Conservation (phyloP, 768 basidiomycete genomes). For the Gymnopilus junonius region DNA sequence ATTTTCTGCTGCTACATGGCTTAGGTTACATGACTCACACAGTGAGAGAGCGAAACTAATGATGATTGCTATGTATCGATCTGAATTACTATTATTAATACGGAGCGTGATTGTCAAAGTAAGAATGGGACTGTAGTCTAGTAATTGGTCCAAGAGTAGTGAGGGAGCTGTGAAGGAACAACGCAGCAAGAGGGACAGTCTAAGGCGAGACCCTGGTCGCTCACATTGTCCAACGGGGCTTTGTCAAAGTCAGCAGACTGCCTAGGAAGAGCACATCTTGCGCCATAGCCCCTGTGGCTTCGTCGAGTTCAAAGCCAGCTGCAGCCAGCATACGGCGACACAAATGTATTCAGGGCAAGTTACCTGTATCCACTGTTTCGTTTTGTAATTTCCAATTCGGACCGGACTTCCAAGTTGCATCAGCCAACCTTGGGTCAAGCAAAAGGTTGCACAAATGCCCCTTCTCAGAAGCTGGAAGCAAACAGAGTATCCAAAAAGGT, state of each 20-base stretch:
- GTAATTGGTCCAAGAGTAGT: not conserved
- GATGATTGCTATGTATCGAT: not conserved
- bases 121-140: not conserved
- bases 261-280: not conserved
- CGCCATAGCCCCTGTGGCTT: constrained; percentile 1
- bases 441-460: no score
- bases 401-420: constrained; percentile 16
- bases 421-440: no score
- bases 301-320: not conserved
- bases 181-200: not conserved
- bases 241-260: not conserved
- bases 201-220: not conserved
- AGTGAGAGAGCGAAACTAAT: not conserved
- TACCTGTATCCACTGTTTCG: constrained; percentile 8
- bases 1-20: not conserved
- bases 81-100: no score
- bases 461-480: no score
- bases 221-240: not conserved
- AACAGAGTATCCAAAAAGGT: no score
- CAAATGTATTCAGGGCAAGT: constrained; percentile 1
- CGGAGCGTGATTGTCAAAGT: not conserved
- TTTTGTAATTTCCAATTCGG: constrained; percentile 16
- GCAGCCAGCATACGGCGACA: not conserved
- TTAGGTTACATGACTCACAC: not conserved
- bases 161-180: not conserved